Evolutionary conservation across 768 basidiomycete species (phyloP), one percentile per base, ranked within the genome.

Genomic region (Leucosporidium scottii): DNA sequence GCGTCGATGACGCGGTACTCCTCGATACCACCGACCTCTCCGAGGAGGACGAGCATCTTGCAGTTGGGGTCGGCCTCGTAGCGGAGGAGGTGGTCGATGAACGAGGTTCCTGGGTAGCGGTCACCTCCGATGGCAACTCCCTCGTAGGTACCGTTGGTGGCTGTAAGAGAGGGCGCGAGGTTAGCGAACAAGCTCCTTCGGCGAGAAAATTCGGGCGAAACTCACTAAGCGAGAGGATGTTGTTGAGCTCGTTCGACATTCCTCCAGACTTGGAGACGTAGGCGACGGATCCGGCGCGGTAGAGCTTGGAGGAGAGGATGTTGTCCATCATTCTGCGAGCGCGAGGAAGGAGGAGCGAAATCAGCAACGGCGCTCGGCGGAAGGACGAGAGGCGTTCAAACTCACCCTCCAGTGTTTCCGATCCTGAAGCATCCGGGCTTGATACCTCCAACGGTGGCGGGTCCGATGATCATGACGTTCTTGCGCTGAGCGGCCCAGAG

Each of bases 211-310:
- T 23, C 13, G 25, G 12, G 25, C 13, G 27, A 20, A 17, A 66
- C 64, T 23, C 15, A 69, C 68, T 68, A 78, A 94, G 85, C 27
- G 92, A 93, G 70, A 99, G 87, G 79, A 99, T 99, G 84, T 97
- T 99, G 88, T 99, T 98, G 76, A 99, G 83, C 81, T 99, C 94
- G 83, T 98, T 98, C 76, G 94, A 98, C 94, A 99, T 99, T 80
- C 94, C 94, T 74, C 94, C 94, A 12, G 93, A 97, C 82, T 99
- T 99, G 80, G 92, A 96, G 78, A 99, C 94, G 80, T 98, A 99
- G 76, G 93, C 94, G 75, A 99, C 90, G 18, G 93, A 92, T 65
- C 94, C 94, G 31, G 93, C 82, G 76, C 93, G 92, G 85, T 97
- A 99, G 70, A 99, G 88, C 83, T 97, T 99, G 70, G 92, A 94